Evolutionary conservation across 2,329 filamentous ascomycete species (phyloP).

Genomic region (Cytospora piceicola): DNA sequence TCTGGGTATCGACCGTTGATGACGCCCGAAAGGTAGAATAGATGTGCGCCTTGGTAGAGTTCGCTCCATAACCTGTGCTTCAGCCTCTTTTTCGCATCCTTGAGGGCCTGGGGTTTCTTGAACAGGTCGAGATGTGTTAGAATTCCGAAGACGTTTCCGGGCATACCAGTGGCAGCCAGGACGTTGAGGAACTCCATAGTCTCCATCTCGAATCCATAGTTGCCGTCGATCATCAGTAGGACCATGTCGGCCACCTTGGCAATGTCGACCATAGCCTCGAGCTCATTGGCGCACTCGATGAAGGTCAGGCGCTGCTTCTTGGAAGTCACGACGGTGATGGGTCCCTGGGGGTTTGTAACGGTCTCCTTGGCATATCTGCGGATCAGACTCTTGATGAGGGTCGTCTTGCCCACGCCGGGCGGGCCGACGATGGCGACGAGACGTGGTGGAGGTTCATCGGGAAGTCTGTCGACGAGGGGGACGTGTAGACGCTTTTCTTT

Average conservation of each 20-base stretch:
- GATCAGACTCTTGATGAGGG: conserved; percentile 90
- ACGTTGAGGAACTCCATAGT: conserved; percentile 99
- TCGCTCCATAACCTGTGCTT: conserved; percentile 98
- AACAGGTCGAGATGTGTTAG: conserved; percentile 96
- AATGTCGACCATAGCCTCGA: conserved; percentile 95
- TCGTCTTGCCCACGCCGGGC: conserved; percentile 94
- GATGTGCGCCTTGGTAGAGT: conserved; percentile 92
- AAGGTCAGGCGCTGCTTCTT: conserved; percentile 95
- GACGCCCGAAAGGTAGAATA: conserved; percentile 96
- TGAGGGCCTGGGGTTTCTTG: conserved; percentile 87
- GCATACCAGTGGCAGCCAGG: conserved; percentile 93
- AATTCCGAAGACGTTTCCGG: conserved; percentile 96
- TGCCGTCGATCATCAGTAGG: conserved; percentile 96
- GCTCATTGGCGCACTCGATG: conserved; percentile 93
- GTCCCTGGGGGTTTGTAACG: conserved; percentile 84
- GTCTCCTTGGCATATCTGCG: conserved; percentile 95
- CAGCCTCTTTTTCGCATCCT: conserved; percentile 91
- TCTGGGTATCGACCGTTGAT: conserved; percentile 97
- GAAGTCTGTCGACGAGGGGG: conserved; percentile 90
- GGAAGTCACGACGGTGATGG: conserved; percentile 93
- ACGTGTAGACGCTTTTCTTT: conserved; percentile 97
- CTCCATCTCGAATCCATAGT: conserved; percentile 99
- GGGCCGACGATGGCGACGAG: conserved; percentile 94
- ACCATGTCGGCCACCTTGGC: conserved; percentile 98
- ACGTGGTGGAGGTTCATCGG: conserved; percentile 91